A percentile compares a stretch with the other conserved stretches of the same genome.
Conservation (phyloP, 371 early-diverging fungal genomes). For the Fennellomyces sp. region DNA sequence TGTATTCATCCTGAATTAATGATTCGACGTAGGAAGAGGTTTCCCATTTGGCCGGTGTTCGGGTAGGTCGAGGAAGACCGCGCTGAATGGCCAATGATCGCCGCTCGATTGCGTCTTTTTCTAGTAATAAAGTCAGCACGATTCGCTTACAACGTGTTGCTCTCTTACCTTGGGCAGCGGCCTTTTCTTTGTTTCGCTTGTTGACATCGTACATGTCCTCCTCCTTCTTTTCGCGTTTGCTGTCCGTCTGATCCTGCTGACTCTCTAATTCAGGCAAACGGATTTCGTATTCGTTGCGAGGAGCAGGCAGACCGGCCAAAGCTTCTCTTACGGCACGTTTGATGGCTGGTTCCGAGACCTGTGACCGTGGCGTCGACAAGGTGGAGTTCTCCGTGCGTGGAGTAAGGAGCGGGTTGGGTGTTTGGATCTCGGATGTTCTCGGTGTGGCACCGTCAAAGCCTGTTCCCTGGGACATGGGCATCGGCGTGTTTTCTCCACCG, state of each 20-base stretch:
- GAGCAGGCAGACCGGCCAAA: slow-evolving; percentile 81
- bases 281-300: slow-evolving; percentile 94
- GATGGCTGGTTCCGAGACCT: slow-evolving; percentile 53
- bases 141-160: not conserved
- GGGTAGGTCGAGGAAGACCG: slow-evolving; percentile 78
- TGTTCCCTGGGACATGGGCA: slow-evolving; percentile 45
- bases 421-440: slow-evolving; percentile 54
- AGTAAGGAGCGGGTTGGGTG: slow-evolving; percentile 86
- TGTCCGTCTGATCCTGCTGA: slow-evolving; percentile 36
- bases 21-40: slow-evolving; percentile 24
- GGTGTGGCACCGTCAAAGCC: slow-evolving; percentile 79
- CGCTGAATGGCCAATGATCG: slow-evolving; percentile 79
- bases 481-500: slow-evolving; percentile 70
- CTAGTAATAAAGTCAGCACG: slow-evolving; percentile 21
- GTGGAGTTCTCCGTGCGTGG: slow-evolving; percentile 49
- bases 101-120: slow-evolving; percentile 53
- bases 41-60: slow-evolving; percentile 26
- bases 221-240: slow-evolving; percentile 12
- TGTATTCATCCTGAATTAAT: slow-evolving; percentile 71
- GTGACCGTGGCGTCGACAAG: slow-evolving; percentile 56
- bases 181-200: slow-evolving; percentile 46
- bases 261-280: slow-evolving; percentile 76
- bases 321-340: slow-evolving; percentile 55
- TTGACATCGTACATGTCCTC: slow-evolving; percentile 78
- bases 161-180: slow-evolving; percentile 29